Evolutionary conservation across 768 basidiomycete genomes (phyloP), one percentile per base, ranked within the genome.

Genomic region (Xanthoconium stramineum): DNA sequence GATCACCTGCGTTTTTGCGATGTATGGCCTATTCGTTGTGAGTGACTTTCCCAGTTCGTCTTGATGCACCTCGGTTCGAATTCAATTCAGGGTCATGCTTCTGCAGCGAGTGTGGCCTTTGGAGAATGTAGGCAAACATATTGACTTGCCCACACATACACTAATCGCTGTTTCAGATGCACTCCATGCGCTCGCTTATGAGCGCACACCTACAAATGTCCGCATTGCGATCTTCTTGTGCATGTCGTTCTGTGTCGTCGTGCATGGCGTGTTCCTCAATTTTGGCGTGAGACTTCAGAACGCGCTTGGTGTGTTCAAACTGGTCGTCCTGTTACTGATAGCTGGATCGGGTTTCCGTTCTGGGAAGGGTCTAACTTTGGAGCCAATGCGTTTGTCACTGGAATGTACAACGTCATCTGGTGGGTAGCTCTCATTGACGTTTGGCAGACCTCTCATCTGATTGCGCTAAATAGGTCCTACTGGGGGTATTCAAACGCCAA

Each of bases 401-500:
- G 83, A 5, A 71, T 90, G 32, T 88, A 86, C 65, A 85, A 78
- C 58, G 84, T 89, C 42, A 84, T 87, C 24, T 90, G 88, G 88
- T 86, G 51, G 10, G 73, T 53, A 20, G 2, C 10, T 29, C 14
- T 7, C 1, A 3, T 13, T 30, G 6, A 6, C 35, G 6, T n/a
- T 49, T 15, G 5, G 0, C 3, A 6, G 13, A 52, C 6, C 39
- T 35, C 36, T 8, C 24, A 3, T 10, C 46, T 50, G 7, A 61
- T 30, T 51, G 13, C 15, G 35, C 12, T 40, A 24, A 24, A 24
- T 24, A 88, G 87, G 87, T 84, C 85, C 0, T 88, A 83, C 64
- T 77, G 80, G 46, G 89, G 89, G 0, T 91, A 89, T 65, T 80
- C 83, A 3, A 88, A 86, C 55, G 87, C 86, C 10, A 89, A 90